Evolutionary conservation across 257 asterid genomes (phyloP).

Genomic region (Asclepias syriaca): DNA sequence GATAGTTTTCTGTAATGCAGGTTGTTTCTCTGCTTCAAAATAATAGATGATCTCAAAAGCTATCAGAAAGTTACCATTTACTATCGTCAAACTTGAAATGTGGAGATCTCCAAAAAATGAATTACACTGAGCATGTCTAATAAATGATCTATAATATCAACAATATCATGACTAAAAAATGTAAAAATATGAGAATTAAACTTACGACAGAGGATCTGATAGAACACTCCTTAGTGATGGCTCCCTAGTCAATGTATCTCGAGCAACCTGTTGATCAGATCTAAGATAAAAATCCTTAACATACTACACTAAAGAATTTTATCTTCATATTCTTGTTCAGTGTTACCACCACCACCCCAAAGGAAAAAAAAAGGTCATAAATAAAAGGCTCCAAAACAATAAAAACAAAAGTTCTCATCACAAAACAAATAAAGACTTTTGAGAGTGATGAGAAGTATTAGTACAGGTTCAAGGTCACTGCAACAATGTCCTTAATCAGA

Average conservation of each 20-base stretch:
- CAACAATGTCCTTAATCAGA: background rate
- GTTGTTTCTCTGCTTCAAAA: background rate
- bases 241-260: conserved; percentile 58
- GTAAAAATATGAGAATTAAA: conserved; percentile 17
- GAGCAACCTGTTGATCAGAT: conserved; percentile 60
- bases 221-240: conserved; percentile 88
- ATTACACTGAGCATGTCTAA: background rate
- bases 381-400: background rate
- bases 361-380: background rate
- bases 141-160: background rate
- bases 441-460: background rate
- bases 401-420: background rate
- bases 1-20: background rate
- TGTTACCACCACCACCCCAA: background rate
- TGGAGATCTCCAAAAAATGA: background rate
- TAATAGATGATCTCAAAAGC: background rate
- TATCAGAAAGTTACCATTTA: background rate
- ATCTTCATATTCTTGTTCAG: conserved; percentile 5
- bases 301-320: conserved; percentile 20
- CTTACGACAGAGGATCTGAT: conserved; percentile 97
- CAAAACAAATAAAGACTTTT: background rate
- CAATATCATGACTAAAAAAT: conserved; percentile 2
- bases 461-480: background rate
- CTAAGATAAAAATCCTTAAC: conserved; percentile 32
- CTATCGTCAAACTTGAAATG: background rate